Base-by-base conservation (phyloP, 805 yeast species). In the Zygoascus bituminiphila region DNA sequence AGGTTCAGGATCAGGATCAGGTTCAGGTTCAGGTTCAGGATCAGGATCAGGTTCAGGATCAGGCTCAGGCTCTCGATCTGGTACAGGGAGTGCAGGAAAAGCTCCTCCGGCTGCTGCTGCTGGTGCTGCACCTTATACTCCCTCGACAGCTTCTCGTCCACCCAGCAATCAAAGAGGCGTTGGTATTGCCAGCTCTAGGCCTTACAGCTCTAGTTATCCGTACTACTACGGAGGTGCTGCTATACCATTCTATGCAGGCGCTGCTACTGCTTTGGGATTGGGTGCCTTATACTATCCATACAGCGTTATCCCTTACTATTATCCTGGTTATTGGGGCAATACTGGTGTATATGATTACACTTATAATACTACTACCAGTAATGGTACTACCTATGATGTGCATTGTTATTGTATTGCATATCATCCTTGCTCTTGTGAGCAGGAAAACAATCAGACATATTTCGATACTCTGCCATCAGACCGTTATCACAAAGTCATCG, bases 391-490 rank as follows among this genome's bases (percentile, higher is more conserved):
- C 20, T 53, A 50, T 50, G 39, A 45, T 33, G 55, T 55, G 12
- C 46, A 50, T 29, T 55, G 59, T 29, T 50, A 47, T 42, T 55
- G 59, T 43, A 51, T 48, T 21, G 42, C 43, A 20, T 21, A 51
- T 42, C 44, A 47, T 22, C 56, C 56, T 10, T 55, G 58, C 47
- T 48, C 55, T 2, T 55, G 58, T 29, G 58, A 55, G 44, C 31
- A 41, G 15, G 47, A 33, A n/a, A 33, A 26, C 9, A 47, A 42
- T 20, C 40, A 29, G n/a, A 37, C 45, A 20, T 54, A 53, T 48
- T 48, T 55, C 20, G 43, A 37, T 21, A 26, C 40, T 31, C 47
- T 54, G 15, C 55, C 58, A 10, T 23, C 42, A 9, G 41, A 37
- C 29, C 25, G 8, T 39, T 38, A 39, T 22, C 43, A 45, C 43